Conservation (phyloP, 1,139 yeast species). For the Geotrichum klebahnii region DNA sequence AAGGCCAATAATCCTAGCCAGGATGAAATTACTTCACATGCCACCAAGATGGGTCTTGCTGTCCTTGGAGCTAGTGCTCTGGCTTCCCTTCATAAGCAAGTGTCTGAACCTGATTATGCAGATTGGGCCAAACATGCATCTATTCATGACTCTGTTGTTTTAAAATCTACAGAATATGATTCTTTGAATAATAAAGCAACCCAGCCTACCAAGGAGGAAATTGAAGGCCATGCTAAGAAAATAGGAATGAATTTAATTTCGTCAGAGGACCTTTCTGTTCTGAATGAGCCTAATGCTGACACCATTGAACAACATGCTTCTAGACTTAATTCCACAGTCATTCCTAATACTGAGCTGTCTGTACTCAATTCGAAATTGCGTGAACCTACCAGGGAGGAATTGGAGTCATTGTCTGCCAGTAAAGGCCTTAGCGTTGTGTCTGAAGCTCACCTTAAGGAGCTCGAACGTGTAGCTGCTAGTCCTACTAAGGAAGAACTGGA, state of each 20-base stretch:
- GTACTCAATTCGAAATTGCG: conserved; percentile 26
- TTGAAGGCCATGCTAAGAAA: conserved; percentile 40
- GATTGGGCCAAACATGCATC: conserved; percentile 26
- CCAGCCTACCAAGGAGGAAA: conserved; percentile 12
- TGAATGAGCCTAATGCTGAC: conserved; percentile 37
- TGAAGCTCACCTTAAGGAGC: conserved; percentile 14
- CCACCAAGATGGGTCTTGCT: conserved; percentile 30
- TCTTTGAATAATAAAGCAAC: conserved; percentile 21
- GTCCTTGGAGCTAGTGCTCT: conserved; percentile 29
- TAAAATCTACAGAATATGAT: conserved; percentile 25
- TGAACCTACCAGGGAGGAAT: conserved; percentile 35
- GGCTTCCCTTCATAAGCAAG: conserved; percentile 30
- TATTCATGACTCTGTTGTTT: conserved; percentile 21
- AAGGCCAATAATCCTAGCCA: conserved; percentile 19
- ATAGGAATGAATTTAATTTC: conserved; percentile 14
- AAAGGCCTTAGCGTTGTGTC: conserved; percentile 27
- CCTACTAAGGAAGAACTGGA: conserved; percentile 42
- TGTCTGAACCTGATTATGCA: conserved; percentile 29
- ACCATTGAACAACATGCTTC: conserved; percentile 30
- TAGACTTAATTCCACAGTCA: conserved; percentile 34
- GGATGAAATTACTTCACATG: conserved; percentile 21
- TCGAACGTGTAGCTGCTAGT: conserved; percentile 23
- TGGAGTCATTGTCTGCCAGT: conserved; percentile 31
- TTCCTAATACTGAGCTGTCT: conserved; percentile 34
- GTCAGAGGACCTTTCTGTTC: conserved; percentile 31